Conservation (phyloP, 1,284 basidiomycete genomes). For the Leccinum variabile region DNA sequence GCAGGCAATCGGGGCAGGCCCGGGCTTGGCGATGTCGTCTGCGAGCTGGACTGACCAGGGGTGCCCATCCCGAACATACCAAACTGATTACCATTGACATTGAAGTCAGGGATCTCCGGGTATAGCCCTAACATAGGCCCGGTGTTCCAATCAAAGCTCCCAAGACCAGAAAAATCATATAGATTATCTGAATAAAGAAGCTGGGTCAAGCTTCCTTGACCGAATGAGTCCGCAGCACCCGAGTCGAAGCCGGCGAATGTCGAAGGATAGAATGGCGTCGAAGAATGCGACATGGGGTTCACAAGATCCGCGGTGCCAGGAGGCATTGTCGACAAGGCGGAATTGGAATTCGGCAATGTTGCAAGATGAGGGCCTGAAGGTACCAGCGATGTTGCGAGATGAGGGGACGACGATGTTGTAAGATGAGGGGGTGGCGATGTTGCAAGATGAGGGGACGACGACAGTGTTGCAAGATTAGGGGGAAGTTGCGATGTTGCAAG, state of each 20-base stretch:
- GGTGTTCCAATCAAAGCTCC: not conserved
- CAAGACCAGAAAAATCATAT: not conserved
- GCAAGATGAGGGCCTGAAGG: not conserved
- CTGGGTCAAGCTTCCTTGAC: not conserved
- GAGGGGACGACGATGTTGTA: not conserved
- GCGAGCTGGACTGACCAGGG: not conserved
- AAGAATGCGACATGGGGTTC: not conserved
- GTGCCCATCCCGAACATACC: not conserved
- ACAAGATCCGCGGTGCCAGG: not conserved
- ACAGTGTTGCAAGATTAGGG: not conserved
- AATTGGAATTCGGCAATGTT: not conserved
- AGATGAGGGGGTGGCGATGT: not conserved
- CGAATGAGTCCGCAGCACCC: not conserved
- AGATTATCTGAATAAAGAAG: not conserved
- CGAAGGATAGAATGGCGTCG: not conserved
- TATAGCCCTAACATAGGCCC: not conserved
- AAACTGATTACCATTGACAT: not conserved
- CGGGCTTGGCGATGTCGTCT: not conserved
- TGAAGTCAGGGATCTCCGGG: not conserved
- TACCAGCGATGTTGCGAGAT: not conserved
- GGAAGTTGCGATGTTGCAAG: no score
- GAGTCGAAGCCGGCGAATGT: not conserved
- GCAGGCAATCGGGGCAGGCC: not conserved
- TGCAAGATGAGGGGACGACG: not conserved
- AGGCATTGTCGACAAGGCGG: not conserved